Evolutionary conservation across 805 yeast genomes (phyloP).

Genomic region (Wickerhamomyces ciferrii): DNA sequence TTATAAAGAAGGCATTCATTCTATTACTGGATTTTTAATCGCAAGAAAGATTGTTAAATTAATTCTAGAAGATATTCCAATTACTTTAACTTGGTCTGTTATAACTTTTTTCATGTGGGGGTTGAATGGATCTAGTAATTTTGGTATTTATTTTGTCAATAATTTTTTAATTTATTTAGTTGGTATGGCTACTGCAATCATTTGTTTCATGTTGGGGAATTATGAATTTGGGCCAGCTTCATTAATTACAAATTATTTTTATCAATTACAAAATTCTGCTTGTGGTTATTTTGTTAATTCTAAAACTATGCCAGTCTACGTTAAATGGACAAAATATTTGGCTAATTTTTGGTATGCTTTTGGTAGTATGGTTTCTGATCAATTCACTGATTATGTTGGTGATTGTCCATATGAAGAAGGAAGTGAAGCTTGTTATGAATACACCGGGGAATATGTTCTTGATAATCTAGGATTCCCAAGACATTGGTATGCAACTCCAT

Average conservation of each 20-base stretch:
- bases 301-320: slow-evolving; percentile 73
- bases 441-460: slow-evolving; percentile 50
- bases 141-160: slow-evolving; percentile 59
- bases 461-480: slow-evolving; percentile 52
- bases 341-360: slow-evolving; percentile 77
- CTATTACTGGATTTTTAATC: slow-evolving; percentile 60
- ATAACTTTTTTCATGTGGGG: slow-evolving; percentile 81
- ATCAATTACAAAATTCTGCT: slow-evolving; percentile 60
- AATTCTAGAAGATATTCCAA: slow-evolving; percentile 62
- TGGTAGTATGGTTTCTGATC: slow-evolving; percentile 62
- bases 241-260: slow-evolving; percentile 18
- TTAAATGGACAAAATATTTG: slow-evolving; percentile 76
- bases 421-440: slow-evolving; percentile 35
- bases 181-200: slow-evolving; percentile 48
- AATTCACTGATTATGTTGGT: slow-evolving; percentile 58
- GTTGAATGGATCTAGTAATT: slow-evolving; percentile 40
- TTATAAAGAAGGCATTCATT: slow-evolving; percentile 55
- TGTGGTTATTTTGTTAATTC: slow-evolving; percentile 81
- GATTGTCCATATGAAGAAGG: slow-evolving; percentile 41
- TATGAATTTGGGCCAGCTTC: slow-evolving; percentile 20
- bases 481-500: slow-evolving; percentile 64
- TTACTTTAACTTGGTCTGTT: slow-evolving; percentile 52
- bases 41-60: slow-evolving; percentile 67
- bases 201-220: slow-evolving; percentile 25
- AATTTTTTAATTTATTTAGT: slow-evolving; percentile 51